Evolutionary conservation across 495 filamentous ascomycete genomes (phyloP).

Genomic region (Bacidia rubella): DNA sequence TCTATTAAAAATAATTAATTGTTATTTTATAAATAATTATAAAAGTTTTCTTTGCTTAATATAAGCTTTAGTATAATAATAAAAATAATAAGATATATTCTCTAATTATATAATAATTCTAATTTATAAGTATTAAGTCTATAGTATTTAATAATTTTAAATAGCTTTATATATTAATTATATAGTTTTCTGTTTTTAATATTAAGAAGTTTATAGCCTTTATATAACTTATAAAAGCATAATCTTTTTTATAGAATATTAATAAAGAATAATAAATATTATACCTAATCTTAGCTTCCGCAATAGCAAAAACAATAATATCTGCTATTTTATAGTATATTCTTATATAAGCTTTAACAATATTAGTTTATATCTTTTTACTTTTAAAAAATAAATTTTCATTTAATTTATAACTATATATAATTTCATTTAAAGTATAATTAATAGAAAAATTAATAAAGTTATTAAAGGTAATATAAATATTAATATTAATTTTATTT

Average conservation of each 20-base stretch:
- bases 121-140: background rate
- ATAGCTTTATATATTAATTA: background rate
- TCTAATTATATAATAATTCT: background rate
- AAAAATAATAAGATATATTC: slow-evolving; percentile 1
- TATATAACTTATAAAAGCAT: background rate
- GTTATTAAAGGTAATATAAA: background rate
- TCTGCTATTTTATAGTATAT: background rate
- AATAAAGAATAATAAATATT: background rate
- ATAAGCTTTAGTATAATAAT: background rate
- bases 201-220: background rate
- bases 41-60: background rate
- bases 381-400: background rate
- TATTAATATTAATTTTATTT: background rate
- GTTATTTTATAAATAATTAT: background rate
- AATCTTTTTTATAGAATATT: background rate
- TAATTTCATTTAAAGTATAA: background rate
- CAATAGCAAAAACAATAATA: background rate
- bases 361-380: background rate
- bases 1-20: background rate
- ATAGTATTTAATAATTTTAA: background rate
- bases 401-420: background rate
- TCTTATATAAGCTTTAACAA: background rate
- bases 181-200: background rate
- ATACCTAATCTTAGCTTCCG: background rate
- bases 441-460: background rate